A percentile compares a stretch with the other conserved stretches of the same genome.
Conservation (phyloP, 441 rosid genomes). For the Eugenia klotzschiana region DNA sequence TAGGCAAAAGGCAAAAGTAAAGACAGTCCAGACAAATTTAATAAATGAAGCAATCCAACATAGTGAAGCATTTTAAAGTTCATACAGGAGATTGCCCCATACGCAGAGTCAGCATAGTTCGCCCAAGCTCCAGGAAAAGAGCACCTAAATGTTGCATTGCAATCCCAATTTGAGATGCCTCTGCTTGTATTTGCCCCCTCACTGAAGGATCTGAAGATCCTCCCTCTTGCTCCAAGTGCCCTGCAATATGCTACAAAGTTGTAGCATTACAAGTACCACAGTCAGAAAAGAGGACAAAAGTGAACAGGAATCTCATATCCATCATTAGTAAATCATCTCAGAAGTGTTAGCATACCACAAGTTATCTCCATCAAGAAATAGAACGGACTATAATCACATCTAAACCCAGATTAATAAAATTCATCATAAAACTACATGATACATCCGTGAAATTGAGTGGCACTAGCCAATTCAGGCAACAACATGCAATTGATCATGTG, state of each 20-base stretch:
- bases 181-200: constrained; percentile 71
- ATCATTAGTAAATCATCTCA: not conserved
- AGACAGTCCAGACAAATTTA: not conserved
- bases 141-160: constrained; percentile 88
- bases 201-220: constrained; percentile 44
- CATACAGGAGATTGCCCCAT: constrained; percentile 80
- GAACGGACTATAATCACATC: not conserved
- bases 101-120: constrained; percentile 65
- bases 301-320: not conserved
- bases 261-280: constrained; percentile 32
- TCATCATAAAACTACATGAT: not conserved
- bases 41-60: not conserved
- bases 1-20: not conserved
- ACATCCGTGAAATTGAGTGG: not conserved
- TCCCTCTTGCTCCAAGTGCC: constrained; percentile 68
- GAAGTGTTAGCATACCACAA: not conserved
- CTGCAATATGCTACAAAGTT: constrained; percentile 77
- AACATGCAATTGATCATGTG: not conserved
- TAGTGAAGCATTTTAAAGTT: not conserved
- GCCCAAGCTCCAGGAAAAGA: constrained; percentile 89
- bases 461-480: not conserved
- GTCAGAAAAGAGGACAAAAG: constrained; percentile 23
- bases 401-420: not conserved
- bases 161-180: constrained; percentile 58
- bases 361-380: not conserved